These are phyloP conservation scores for Ophiosphaerella herpotricha DNA, from an alignment of 2,329 filamentous ascomycete genomes.

Conservation along the genomic window DNA sequence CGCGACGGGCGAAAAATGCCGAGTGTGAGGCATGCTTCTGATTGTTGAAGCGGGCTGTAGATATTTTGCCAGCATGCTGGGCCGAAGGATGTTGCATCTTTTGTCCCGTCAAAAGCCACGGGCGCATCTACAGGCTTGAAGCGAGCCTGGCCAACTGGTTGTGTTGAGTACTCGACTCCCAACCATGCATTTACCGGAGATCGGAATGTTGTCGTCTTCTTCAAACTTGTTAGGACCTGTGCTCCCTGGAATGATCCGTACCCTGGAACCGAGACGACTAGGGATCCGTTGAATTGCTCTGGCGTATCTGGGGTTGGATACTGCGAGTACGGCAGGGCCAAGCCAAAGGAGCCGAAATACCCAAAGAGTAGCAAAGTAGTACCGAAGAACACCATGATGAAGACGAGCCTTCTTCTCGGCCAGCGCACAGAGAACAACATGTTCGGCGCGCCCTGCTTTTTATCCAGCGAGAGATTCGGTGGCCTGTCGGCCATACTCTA, in stretches of 20 bases:
- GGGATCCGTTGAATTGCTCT: constrained; percentile 15
- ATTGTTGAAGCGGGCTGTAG: constrained; percentile 34
- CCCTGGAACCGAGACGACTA: constrained; percentile 41
- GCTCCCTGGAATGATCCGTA: constrained; percentile 51
- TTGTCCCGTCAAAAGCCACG: constrained; percentile 47
- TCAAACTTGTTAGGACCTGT: constrained; percentile 42
- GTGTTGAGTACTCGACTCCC: constrained; percentile 54
- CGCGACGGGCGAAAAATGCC: constrained; percentile 38
- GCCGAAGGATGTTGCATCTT: constrained; percentile 47
- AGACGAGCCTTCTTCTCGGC: constrained; percentile 17
- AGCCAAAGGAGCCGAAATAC: constrained; percentile 24
- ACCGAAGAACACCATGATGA: constrained; percentile 26
- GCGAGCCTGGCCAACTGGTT: constrained; percentile 46
- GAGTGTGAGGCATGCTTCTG: constrained; percentile 43
- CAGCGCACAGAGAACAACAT: constrained; percentile 17
- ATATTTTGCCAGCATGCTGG: constrained; percentile 52
- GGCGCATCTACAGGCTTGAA: constrained; percentile 52
- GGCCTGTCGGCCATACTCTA: constrained; percentile 14
- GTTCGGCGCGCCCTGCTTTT: constrained; percentile 2
- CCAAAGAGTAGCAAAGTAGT: constrained; percentile 27
- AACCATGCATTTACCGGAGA: constrained; percentile 54
- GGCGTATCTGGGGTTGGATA: constrained; percentile 8
- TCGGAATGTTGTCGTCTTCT: constrained; percentile 36
- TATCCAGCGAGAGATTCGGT: constrained; percentile 3
- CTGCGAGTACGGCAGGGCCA: constrained; percentile 14